Percentiles rank a stretch among this genome's conserved stretches.
Evolutionary conservation across 2,329 filamentous ascomycete species (phyloP).

Genomic region (Curvularia lunata): DNA sequence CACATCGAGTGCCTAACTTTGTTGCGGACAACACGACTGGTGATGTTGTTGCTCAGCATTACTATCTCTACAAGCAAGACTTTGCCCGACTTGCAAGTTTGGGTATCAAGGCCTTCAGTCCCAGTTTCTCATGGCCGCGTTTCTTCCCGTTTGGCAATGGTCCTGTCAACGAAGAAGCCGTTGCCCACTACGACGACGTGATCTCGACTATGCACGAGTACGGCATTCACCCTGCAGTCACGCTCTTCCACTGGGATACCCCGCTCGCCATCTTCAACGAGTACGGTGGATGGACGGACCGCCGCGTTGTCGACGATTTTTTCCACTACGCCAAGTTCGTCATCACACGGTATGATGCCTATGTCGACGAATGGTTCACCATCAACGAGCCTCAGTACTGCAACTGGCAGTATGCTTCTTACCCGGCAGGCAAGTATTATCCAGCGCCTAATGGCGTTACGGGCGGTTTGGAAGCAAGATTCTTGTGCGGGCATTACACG

Average conservation of each 20-base stretch:
- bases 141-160: slow-evolving; percentile 50
- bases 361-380: slow-evolving; percentile 52
- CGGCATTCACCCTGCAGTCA: slow-evolving; percentile 46
- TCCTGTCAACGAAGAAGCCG: slow-evolving; percentile 45
- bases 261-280: slow-evolving; percentile 52
- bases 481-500: slow-evolving; percentile 55
- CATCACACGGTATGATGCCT: slow-evolving; percentile 50
- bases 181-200: slow-evolving; percentile 51
- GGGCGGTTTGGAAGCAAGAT: slow-evolving; percentile 50
- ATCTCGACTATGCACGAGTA: slow-evolving; percentile 46
- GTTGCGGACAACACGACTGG: slow-evolving; percentile 52
- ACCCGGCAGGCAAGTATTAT: slow-evolving; percentile 54
- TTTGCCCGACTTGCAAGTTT: slow-evolving; percentile 47
- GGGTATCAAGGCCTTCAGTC: slow-evolving; percentile 41
- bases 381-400: slow-evolving; percentile 56
- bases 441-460: slow-evolving; percentile 54
- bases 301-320: slow-evolving; percentile 51
- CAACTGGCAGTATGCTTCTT: slow-evolving; percentile 56
- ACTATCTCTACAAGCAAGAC: slow-evolving; percentile 55
- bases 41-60: slow-evolving; percentile 51
- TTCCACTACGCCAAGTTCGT: slow-evolving; percentile 54
- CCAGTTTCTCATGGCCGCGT: slow-evolving; percentile 49
- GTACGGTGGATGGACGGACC: slow-evolving; percentile 51
- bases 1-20: slow-evolving; percentile 50
- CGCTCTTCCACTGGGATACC: slow-evolving; percentile 54